A percentile compares a stretch with the other conserved stretches of the same genome.
These are phyloP conservation scores for Ustilago bromivora DNA, from an alignment of 1,284 basidiomycete genomes.

Conservation along the genomic window DNA sequence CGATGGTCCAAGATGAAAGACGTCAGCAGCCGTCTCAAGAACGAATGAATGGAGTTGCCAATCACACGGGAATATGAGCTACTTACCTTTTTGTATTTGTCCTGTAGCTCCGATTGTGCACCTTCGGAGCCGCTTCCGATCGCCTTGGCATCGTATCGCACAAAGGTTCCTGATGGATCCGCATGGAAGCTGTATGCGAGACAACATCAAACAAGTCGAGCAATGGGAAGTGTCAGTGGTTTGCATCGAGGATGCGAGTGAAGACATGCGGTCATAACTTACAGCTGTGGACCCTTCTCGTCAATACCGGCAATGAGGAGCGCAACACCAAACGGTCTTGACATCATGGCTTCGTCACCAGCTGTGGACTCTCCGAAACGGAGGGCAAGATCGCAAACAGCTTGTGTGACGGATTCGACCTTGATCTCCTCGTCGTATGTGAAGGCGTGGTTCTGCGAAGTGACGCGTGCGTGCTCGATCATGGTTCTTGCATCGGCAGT, in stretches of 20 bases:
- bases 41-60: background rate
- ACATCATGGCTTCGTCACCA: slow-evolving; percentile 98
- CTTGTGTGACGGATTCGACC: slow-evolving; percentile 85
- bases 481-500: slow-evolving; percentile 98
- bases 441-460: slow-evolving; percentile 89
- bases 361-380: slow-evolving; percentile 96
- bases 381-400: slow-evolving; percentile 95
- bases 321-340: slow-evolving; percentile 92
- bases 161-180: slow-evolving; percentile 98
- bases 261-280: slow-evolving; percentile 10
- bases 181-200: slow-evolving; percentile 76
- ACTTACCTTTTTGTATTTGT: slow-evolving; percentile 92
- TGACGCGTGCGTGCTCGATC: slow-evolving; percentile 99
- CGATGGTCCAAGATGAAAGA: background rate
- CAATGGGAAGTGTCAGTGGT: background rate
- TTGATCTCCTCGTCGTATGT: slow-evolving; percentile 97
- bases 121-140: slow-evolving; percentile 98
- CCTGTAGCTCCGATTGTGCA: slow-evolving; percentile 95
- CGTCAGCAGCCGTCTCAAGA: background rate
- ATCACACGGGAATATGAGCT: background rate
- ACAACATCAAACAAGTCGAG: background rate
- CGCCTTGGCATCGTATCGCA: slow-evolving; percentile 96
- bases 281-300: slow-evolving; percentile 91
- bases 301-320: slow-evolving; percentile 96
- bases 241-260: background rate